Evolutionary conservation across 805 yeast genomes (phyloP), one percentile per base, ranked within the genome.

Genomic region (Blastobotrys terrestris): DNA sequence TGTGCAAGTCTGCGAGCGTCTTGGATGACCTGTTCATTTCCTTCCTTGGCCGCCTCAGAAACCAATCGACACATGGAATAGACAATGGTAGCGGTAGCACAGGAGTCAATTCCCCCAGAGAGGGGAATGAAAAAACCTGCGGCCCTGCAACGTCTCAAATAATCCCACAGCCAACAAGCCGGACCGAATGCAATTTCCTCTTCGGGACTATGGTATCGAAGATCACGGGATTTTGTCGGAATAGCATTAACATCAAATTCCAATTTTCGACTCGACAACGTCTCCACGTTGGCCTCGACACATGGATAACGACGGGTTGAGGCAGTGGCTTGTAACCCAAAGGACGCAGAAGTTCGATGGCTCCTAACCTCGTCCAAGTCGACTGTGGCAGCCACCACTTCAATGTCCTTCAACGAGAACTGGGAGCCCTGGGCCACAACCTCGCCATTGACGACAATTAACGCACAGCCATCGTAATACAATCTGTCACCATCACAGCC

Each of bases 131-230:
- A 95, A 67, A 77, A 94, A 0, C 99, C 99, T 0, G 90, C 88
- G 49, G 94, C 87, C 59, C 80, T 81, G 60, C 95, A 88, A 58
- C 99, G 79, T 67, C 99, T 80, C 54, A 94, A 76, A 64, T 94
- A 94, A 68, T 94, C 99, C 99, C 99, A 94, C 58, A 94, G 70
- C 99, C 99, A 94, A 68, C 99, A 94, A 0, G 99, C 99, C 0
- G 99, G 99, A 0, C 99, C 99, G 44, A 87, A 73, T 0, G 98
- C 97, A 59, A 94, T 92, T 69, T 94, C 99, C 70, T 94, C 97
- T 63, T 91, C 96, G 2, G 99, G 97, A 1, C 73, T 64, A 68
- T 87, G 95, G 62, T 85, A 85, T 40, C 75, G 76, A 44, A 85
- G 75, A 3, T 72, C 74, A 19, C 69, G 66, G 1, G 77, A 63